These are phyloP conservation scores for Murraya koenigii DNA, from an alignment of 345 rosid species.

Conservation along the genomic window DNA sequence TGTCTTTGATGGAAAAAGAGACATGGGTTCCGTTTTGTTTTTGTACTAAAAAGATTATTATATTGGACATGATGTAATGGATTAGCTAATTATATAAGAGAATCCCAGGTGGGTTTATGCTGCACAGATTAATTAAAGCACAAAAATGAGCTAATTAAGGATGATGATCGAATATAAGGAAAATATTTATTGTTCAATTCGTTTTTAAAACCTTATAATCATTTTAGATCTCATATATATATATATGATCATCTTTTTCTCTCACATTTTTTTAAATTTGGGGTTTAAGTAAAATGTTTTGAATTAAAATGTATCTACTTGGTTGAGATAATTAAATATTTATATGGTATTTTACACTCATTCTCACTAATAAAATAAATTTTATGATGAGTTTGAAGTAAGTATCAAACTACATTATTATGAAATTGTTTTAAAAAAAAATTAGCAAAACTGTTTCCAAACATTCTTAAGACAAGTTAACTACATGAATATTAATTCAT, in stretches of 20 bases:
- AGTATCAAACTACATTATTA: no score
- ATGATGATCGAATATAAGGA: neutral
- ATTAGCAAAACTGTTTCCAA: no score
- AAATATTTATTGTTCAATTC: no score
- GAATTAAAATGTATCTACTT: neutral
- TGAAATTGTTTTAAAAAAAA: no score
- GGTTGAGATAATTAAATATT: no score
- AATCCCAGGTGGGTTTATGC: conserved; percentile 6
- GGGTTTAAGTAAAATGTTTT: neutral
- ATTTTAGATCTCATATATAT: no score
- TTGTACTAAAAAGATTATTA: neutral
- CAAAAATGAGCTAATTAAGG: neutral
- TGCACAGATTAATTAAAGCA: neutral
- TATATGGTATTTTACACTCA: no score
- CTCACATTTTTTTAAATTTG: neutral
- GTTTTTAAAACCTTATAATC: no score
- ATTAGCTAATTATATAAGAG: neutral
- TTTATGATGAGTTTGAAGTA: no score
- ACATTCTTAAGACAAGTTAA: no score
- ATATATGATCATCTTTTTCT: neutral
- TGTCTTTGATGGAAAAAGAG: neutral
- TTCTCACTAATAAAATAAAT: no score
- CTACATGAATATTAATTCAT: neutral
- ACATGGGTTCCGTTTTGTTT: neutral
- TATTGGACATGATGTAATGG: neutral